Percentiles rank a stretch among this genome's conserved stretches.
Evolutionary conservation across 352 stramenopile genomes (phyloP).

Genomic region (Achlya hypogyna): DNA sequence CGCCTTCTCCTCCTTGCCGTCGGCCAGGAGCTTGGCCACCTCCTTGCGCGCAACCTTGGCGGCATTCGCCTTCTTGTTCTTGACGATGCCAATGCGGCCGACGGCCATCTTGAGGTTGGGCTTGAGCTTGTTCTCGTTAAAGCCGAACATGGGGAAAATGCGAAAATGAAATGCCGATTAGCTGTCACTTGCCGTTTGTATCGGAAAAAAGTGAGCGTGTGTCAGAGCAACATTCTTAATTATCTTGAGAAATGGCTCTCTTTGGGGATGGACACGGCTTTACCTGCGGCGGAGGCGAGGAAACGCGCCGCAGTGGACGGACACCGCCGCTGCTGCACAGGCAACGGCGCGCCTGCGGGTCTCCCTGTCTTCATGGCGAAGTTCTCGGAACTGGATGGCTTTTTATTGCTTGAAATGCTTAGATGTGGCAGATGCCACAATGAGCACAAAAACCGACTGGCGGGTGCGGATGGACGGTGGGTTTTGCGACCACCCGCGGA

Average conservation of each 20-base stretch:
- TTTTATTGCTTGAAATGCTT: background rate
- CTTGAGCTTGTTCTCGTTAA: conserved; percentile 89
- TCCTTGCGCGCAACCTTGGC: conserved; percentile 64
- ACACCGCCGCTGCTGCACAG: too few species aligned
- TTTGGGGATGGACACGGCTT: too few species aligned
- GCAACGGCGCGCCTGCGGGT: too few species aligned
- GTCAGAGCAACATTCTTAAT: too few species aligned
- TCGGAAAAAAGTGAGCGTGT: background rate
- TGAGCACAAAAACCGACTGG: background rate
- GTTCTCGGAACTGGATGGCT: too few species aligned
- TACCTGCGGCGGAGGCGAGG: too few species aligned
- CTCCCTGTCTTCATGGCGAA: too few species aligned
- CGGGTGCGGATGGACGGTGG: conserved; percentile 1
- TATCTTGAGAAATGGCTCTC: too few species aligned
- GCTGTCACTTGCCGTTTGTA: background rate
- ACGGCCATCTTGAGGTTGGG: conserved; percentile 90
- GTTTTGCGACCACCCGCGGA: background rate
- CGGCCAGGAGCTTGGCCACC: conserved; percentile 65
- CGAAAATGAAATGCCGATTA: background rate
- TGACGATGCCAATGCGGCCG: conserved; percentile 83
- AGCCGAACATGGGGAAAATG: conserved; percentile 63
- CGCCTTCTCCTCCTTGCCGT: conserved; percentile 90
- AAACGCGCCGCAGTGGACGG: too few species aligned
- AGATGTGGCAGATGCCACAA: background rate
- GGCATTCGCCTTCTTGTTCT: conserved; percentile 87